Base-by-base conservation (phyloP, 2,329 filamentous ascomycete genomes). In the Coniochaeta prunicola region DNA sequence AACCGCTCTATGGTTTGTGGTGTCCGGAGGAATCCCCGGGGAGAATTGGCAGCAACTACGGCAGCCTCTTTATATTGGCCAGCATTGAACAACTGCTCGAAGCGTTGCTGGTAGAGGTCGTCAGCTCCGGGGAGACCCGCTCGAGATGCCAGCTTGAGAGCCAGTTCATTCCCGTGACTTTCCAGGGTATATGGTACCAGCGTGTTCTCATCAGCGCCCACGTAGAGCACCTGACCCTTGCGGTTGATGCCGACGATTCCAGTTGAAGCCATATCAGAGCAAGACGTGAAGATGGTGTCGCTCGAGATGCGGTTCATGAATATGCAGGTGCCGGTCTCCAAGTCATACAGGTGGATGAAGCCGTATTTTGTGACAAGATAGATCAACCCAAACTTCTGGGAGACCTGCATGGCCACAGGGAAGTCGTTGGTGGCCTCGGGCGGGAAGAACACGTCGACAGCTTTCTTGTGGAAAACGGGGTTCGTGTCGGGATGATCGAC, bases 261-360 rank as follows among this genome's bases (percentile, higher is more conserved):
- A 53, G 88, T 85, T 19, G 91, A 96, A 24, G 92, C 87, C 58
- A 84, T 83, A 72, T 99, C 94, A 36, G 87, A 79, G 53, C 91
- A 89, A 21, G 92, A 97, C 28, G 93, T 96, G 78, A 99, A 99
- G 72, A 99, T 97, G 28, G 94, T 99, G 72, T 99, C 94, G 79
- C 92, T 96, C 34, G 94, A 99, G 69, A 99, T 99, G 67, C 96
- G 89, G 82, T 99, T 99, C 92, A 99, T 96, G 84, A 97, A 99
- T 71, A 99, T 94, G 73, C 91, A 96, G 13, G 89, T 90, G 60
- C 91, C 96, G 8, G 90, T 94, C 79, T 99, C 96, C 59, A 99
- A 85, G 70, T 99, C 96, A 77, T 99, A 97, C 26, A 99, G 84
- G 76, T 99, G 94, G 68, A 99, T 97, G 77, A 97, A 99, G 57